Evolutionary conservation across 352 stramenopile species (phyloP), one percentile per base, ranked within the genome.

Genomic region (Globisporangium splendens): DNA sequence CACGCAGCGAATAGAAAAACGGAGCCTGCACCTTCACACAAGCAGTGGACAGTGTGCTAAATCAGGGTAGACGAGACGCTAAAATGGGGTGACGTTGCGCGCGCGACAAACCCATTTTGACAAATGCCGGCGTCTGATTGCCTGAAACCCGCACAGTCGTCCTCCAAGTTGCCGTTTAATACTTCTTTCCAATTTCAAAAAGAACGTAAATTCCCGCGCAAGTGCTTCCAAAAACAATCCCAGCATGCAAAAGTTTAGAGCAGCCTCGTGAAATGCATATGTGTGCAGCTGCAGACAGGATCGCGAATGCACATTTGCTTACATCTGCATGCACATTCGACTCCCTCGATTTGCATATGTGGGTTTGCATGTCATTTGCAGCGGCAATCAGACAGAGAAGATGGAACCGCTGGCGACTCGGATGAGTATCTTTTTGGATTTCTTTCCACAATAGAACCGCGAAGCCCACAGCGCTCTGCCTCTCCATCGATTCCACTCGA

Each of bases 1-100:
- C 28, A 51, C 46, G 46, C 46, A 51, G 24, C 24, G 14, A 22
- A 18, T 17, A 50, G 1, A 50, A 50, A n/a, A 50, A 50, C 10
- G 46, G 22, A n/a, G 46, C 46, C 6, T 7, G 12, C 3, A 28
- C 46, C 2, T 31, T 31, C 46, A 18, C 3, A 3, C 39, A 44
- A 7, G 39, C n/a, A n/a, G 38, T 17, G 11, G 11, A 3, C 38
- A 43, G 11, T 13, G 46, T 15, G 18, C 2, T 35, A 51, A 51
- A 28, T 15, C 46, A 17, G 46, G 46, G 20, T 51, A 51, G 20
- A 28, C 0, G 20, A 51, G 39, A 31, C 46, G 2, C 12, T 51
- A n/a, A 51, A 51, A 51, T 8, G 13, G 46, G 15, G 46, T 51
- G 3, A 31, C 3, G n/a, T 8, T 18, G 15, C n/a, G 10, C 39